Evolutionary conservation across 306 rosid genomes (phyloP).

Genomic region (Fagus sylvatica): DNA sequence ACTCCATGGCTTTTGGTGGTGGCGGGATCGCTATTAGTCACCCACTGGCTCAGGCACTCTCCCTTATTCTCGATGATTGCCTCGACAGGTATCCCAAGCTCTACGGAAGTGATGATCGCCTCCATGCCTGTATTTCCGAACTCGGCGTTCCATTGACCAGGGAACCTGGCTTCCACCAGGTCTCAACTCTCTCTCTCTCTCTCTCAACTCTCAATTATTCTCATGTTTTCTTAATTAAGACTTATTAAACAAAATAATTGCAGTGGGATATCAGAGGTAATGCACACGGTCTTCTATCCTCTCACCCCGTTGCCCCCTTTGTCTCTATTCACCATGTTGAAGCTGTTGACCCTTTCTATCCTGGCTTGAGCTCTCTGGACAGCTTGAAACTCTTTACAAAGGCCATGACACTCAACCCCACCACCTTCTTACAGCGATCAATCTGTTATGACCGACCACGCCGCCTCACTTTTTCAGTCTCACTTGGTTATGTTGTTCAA

Average conservation of each 20-base stretch:
- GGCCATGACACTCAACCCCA: slow-evolving; percentile 65
- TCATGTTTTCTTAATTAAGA: too few species aligned
- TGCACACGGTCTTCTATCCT: slow-evolving; percentile 73
- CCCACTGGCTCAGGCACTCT: slow-evolving; percentile 63
- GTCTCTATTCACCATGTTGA: slow-evolving; percentile 80
- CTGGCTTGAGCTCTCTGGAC: slow-evolving; percentile 59
- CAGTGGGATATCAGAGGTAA: slow-evolving; percentile 79
- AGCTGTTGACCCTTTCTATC: slow-evolving; percentile 71
- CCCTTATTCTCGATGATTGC: slow-evolving; percentile 62
- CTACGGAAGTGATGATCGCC: slow-evolving; percentile 80
- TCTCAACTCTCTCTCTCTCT: slow-evolving; percentile 4
- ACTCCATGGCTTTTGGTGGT: slow-evolving; percentile 83
- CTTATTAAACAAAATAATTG: background rate
- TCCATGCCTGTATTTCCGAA: slow-evolving; percentile 84
- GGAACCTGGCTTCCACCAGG: slow-evolving; percentile 89
- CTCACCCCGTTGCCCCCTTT: slow-evolving; percentile 81
- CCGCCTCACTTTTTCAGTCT: slow-evolving; percentile 57
- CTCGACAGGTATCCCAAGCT: slow-evolving; percentile 76
- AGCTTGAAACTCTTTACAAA: slow-evolving; percentile 66
- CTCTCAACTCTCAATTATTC: background rate
- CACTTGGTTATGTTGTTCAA: slow-evolving; percentile 72
- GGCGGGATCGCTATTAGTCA: slow-evolving; percentile 71
- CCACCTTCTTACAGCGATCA: slow-evolving; percentile 69
- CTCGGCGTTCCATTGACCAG: slow-evolving; percentile 66
- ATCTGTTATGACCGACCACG: slow-evolving; percentile 57